Percentiles rank a stretch among this genome's conserved stretches.
These are phyloP conservation scores for Eucalyptus curtisii DNA, from an alignment of 345 rosid genomes.

Conservation along the genomic window DNA sequence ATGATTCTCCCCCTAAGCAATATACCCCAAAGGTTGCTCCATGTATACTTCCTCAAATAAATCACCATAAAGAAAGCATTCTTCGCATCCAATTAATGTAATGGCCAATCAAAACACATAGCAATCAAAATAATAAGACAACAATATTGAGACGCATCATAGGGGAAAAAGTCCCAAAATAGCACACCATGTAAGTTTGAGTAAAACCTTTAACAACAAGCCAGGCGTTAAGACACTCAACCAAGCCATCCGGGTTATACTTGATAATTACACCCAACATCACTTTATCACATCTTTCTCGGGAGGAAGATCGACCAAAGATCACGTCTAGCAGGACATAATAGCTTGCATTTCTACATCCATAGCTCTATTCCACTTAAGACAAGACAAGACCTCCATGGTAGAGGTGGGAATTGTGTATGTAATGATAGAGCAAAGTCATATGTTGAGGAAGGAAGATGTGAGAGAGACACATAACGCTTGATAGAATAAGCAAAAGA, in stretches of 20 bases:
- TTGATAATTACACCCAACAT: too few relatives aligned
- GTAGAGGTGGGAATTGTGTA: neutral
- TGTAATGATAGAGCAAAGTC: neutral
- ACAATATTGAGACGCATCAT: neutral
- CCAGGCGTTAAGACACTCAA: neutral
- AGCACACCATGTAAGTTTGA: too few relatives aligned
- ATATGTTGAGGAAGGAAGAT: neutral
- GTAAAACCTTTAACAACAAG: neutral
- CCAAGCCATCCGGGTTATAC: neutral
- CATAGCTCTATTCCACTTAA: too few relatives aligned
- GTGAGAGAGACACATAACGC: neutral
- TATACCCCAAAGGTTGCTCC: neutral
- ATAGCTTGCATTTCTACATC: neutral
- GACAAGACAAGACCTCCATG: neutral
- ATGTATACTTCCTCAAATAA: neutral
- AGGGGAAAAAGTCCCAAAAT: neutral
- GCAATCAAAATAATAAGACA: neutral
- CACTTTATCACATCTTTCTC: neutral
- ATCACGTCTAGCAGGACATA: rapidly evolving
- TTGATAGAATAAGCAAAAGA: neutral
- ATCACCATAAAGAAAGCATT: neutral
- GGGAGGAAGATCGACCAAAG: neutral
- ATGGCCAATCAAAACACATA: neutral
- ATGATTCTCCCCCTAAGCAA: neutral
- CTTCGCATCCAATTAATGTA: neutral